A percentile compares a stretch with the other conserved stretches of the same genome.
phyloP scores from a whole-genome alignment of 2,329 filamentous ascomycete genomes.

The Phialophora verrucosa region DNA sequence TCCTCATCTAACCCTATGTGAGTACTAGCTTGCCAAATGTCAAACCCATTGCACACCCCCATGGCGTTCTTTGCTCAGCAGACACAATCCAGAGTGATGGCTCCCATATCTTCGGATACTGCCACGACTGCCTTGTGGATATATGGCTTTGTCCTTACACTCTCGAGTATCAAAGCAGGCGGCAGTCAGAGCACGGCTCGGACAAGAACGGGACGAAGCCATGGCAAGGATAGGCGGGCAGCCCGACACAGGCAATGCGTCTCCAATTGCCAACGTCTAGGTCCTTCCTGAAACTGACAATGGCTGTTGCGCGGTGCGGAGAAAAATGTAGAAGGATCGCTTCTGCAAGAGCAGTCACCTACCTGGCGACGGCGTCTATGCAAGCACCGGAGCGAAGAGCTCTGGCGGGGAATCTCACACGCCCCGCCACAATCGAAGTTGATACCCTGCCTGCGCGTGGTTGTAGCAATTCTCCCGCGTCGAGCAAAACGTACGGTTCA shows the following conservation, averaged over 20 bases:
- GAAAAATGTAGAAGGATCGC: too few relatives aligned
- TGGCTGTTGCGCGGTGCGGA: background rate
- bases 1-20: background rate
- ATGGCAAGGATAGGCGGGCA: background rate
- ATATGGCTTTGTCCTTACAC: background rate
- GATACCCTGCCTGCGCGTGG: too few relatives aligned
- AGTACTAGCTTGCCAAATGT: background rate
- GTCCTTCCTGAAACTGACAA: background rate
- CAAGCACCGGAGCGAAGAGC: too few relatives aligned
- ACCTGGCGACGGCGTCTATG: too few relatives aligned
- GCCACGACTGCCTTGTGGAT: background rate
- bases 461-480: too few relatives aligned
- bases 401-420: too few relatives aligned
- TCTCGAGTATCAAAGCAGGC: background rate
- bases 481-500: too few relatives aligned
- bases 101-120: too few relatives aligned
- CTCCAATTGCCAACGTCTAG: background rate
- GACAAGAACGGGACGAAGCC: background rate
- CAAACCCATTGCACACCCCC: background rate
- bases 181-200: background rate
- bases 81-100: too few relatives aligned
- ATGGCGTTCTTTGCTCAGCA: background rate
- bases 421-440: too few relatives aligned
- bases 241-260: background rate
- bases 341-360: too few relatives aligned